Evolutionary conservation across 768 basidiomycete genomes (phyloP).

Genomic region (Termitomyces sp.): DNA sequence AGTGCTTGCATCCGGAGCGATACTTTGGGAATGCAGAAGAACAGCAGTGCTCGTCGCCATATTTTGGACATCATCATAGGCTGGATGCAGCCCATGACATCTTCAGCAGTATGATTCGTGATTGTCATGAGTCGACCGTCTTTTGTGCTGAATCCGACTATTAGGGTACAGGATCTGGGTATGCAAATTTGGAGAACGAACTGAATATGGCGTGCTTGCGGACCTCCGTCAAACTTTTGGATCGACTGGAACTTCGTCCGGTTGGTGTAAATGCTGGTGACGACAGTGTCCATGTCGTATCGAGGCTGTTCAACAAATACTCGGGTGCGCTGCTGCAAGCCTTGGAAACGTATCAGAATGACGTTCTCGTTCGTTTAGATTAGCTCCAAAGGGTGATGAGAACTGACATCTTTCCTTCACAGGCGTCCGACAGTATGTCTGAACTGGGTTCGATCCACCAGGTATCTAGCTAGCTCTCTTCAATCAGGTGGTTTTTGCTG

Average conservation of each 20-base stretch:
- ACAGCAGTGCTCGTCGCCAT: conserved; percentile 57
- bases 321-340: conserved; percentile 59
- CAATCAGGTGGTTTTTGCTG: neutral
- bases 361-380: conserved; percentile 31
- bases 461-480: conserved; percentile 19
- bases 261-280: conserved; percentile 52
- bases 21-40: conserved; percentile 58
- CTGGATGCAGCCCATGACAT: conserved; percentile 56
- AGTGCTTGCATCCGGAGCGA: conserved; percentile 59
- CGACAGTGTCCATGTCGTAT: conserved; percentile 63
- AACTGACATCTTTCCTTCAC: conserved; percentile 2
- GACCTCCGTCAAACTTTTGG: conserved; percentile 70
- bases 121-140: neutral
- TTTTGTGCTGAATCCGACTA: neutral
- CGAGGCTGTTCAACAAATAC: conserved; percentile 77
- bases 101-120: conserved; percentile 39
- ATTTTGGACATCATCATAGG: conserved; percentile 74
- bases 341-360: conserved; percentile 46
- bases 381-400: neutral
- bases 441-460: conserved; percentile 42
- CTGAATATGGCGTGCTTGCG: conserved; percentile 70
- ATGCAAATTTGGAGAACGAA: conserved; percentile 43
- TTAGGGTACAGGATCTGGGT: conserved; percentile 32
- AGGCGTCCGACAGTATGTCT: conserved; percentile 46
- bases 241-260: conserved; percentile 63